Evolutionary conservation across 1,284 basidiomycete genomes (phyloP), one percentile per base, ranked within the genome.

Genomic region (Pseudozyma pruni): DNA sequence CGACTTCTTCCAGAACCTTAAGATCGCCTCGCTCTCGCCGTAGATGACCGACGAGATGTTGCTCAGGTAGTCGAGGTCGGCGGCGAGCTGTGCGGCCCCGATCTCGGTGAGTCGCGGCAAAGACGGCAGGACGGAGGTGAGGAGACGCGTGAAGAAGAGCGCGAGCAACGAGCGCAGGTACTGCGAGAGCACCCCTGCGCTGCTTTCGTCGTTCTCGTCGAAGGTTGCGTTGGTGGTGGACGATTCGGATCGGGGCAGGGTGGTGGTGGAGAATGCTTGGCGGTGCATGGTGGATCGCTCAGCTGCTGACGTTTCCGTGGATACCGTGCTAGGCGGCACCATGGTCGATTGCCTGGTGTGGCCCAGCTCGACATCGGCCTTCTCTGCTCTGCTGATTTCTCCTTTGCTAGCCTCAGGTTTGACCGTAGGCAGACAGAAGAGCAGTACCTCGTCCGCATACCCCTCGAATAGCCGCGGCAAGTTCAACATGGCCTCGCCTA

Each of bases 391-490:
- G 17, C 38, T 25, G 14, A 23, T 42, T 7, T 17, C 53, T 35
- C 50, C 37, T 17, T 49, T 47, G 29, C 23, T 42, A n/a, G n/a
- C n/a, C n/a, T n/a, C n/a, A n/a, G n/a, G n/a, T n/a, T n/a, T n/a
- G n/a, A n/a, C n/a, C 17, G 17, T 33, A 22, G 41, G 13, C 0
- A 71, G 38, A 52, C 93, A 83, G 75, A 86, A 87, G 0, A 93
- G 91, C 4, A 95, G 85, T 69, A 92, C 91, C 81, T 97, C 94
- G 50, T 91, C 90, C 4, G 91, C 92, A 78, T 96, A 94, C 16
- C 94, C 90, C 81, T 98, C 94, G 80, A 98, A 95, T 19, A 98
- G 85, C 45, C 94, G 85, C 1, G 95, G 93, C 6, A 98, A 87
- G 83, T 96, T 97, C 35, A 98, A 86, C 43, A 98, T 84, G 6